Base-by-base conservation (phyloP, 73 alveolate genomes). In the Symbiodinium natans region DNA sequence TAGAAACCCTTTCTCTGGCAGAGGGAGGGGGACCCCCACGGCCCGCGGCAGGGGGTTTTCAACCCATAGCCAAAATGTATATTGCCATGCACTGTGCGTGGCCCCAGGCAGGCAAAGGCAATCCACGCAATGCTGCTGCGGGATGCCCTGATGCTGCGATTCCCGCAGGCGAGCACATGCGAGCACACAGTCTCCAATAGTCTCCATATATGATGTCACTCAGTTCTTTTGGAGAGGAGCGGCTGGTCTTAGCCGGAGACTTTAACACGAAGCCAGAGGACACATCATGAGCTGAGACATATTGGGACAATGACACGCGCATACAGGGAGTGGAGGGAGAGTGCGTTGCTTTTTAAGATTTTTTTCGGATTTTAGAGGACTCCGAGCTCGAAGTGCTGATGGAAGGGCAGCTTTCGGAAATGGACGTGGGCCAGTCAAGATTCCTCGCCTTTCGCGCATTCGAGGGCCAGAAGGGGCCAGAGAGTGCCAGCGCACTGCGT, bases 161-260 rank as follows among this genome's bases (percentile, higher is more conserved):
- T 89, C 34, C 95, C 95, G 46, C 87, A 31, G 56, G 40, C 82
- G 23, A 11, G 52, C 59, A 46, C 59, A 46, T 46, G 59, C 21
- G 59, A 46, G 59, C 59, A 9, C 13, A 46, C 59, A 46, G 59
- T 9, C 13, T 6, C 59, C 59, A n/a, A 9, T 46, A 6, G 59
- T 13, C 59, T 46, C 13, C 13, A 13, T 46, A 13, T 46, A 46
- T 9, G 59, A 13, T 11, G 86, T 74, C 41, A 34, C 33, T 68
- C 38, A 25, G 17, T n/a, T 39, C 38, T 36, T 27, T 80, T 39
- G 73, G 41, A 71, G 86, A 90, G 21, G 80, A 63, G 38, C 75
- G 80, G 48, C 82, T 92, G 88, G 98, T 92, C 90, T 63, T 92
- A 83, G 98, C 85, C 56, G 98, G 98, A 41, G 98, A 92, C 83